These are phyloP conservation scores for Boechera divaricarpa DNA, from an alignment of 345 rosid genomes.

Conservation along the genomic window DNA sequence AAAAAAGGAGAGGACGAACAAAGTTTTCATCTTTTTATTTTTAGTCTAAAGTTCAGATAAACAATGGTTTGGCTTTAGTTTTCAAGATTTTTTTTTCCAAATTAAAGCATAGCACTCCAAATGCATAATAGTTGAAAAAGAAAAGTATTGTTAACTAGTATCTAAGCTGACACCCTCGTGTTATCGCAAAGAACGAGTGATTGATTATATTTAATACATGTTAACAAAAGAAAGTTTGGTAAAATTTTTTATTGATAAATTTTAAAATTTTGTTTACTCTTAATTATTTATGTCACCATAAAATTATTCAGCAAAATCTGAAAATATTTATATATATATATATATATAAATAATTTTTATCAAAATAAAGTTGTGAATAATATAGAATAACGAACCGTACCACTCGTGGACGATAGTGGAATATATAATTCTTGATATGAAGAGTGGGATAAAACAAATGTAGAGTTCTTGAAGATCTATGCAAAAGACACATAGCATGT, in stretches of 20 bases:
- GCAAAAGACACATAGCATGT: neutral
- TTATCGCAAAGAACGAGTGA: too few relatives aligned
- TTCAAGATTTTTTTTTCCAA: too few relatives aligned
- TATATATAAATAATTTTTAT: too few relatives aligned
- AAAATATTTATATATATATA: neutral
- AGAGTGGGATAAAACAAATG: neutral
- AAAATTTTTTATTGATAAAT: too few relatives aligned
- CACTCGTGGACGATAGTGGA: slow-evolving; percentile 5
- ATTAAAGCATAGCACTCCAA: neutral
- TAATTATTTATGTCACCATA: neutral
- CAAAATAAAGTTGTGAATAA: too few relatives aligned
- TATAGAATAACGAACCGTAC: neutral
- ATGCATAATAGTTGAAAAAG: neutral
- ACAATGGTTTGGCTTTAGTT: neutral
- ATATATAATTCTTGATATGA: neutral
- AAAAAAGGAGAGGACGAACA: neutral
- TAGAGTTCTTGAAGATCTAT: neutral
- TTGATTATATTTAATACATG: too few relatives aligned
- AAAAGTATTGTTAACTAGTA: neutral
- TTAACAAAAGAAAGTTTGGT: too few relatives aligned
- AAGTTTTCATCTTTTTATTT: neutral
- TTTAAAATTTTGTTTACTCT: neutral
- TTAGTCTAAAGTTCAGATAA: neutral
- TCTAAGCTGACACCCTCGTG: too few relatives aligned
- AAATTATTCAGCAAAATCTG: too few relatives aligned